Base-by-base conservation (phyloP, 2,329 filamentous ascomycete genomes). In the Epichloe glyceriae region DNA sequence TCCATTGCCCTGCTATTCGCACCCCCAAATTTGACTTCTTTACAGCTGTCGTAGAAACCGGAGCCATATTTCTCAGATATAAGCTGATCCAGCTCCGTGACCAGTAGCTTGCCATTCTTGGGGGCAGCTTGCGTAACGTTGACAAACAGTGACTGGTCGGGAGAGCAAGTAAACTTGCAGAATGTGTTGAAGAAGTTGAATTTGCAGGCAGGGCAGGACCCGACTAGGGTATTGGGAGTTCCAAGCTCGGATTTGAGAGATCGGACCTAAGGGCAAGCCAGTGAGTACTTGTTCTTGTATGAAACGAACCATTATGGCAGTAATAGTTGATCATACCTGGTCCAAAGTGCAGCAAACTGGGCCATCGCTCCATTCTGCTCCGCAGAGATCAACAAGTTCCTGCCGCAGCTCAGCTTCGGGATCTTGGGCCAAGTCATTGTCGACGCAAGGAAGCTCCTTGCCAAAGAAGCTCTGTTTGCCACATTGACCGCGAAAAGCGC, bases 181-280 rank as follows among this genome's bases (percentile, higher is more conserved):
- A 98, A 98, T 43, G 94, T 75, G 71, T 98, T 95, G 74, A 88
- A 97, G 73, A 98, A 98, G 73, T 98, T 98, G 61, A 90, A 85
- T 68, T 93, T 95, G 78, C 93, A 98, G 34, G 94, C 93, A 2
- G 93, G 93, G 65, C 93, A 98, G 10, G 89, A 88, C 26, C 89
- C 83, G 64, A 98, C 89, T 62, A 98, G 85, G 53, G 85, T 82
- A 59, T 90, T 88, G 2, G 89, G 91, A 20, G 88, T 88, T 58
- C 87, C 85, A 52, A 98, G 77, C 62, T 95, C 94, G 54, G 80
- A 84, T 60, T 87, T 84, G 55, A 98, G 80, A 1, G 85, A 76
- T 59, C 86, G 79, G 51, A 98, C 75, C 85, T 90, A 61, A 17
- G 22, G 43, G 14, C 5, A 3, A 35, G 19, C 7, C 35, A 42